Percentiles rank a stretch among this genome's conserved stretches.
Conservation (phyloP, 2,329 filamentous ascomycete genomes). For the Sclerotinia spermophila region DNA sequence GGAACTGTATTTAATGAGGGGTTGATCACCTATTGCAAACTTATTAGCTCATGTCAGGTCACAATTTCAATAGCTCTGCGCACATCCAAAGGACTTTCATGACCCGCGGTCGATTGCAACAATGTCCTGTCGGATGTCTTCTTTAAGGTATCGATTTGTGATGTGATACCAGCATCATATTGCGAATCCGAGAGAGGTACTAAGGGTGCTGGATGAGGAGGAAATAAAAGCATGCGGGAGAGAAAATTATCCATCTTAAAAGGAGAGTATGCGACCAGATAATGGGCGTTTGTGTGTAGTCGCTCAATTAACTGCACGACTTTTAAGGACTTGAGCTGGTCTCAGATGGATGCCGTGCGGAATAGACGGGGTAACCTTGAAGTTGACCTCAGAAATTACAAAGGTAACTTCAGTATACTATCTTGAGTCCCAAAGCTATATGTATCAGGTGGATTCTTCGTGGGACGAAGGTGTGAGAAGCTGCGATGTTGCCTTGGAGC, state of each 20-base stretch:
- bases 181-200: slow-evolving; percentile 38
- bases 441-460: background rate
- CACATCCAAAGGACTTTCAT: slow-evolving; percentile 41
- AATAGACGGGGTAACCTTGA: background rate
- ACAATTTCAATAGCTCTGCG: slow-evolving; percentile 15
- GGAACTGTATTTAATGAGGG: slow-evolving; percentile 56
- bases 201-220: slow-evolving; percentile 39
- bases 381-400: background rate
- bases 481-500: slow-evolving; percentile 16
- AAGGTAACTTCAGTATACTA: background rate
- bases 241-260: slow-evolving; percentile 38
- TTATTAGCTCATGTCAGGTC: slow-evolving; percentile 14
- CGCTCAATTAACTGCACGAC: background rate
- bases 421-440: background rate
- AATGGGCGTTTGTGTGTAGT: background rate
- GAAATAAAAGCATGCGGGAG: slow-evolving; percentile 40
- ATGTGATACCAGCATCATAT: slow-evolving; percentile 44
- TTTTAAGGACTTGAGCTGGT: background rate
- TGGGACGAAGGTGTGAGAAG: background rate
- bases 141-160: slow-evolving; percentile 40
- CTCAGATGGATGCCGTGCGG: background rate
- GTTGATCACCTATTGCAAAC: slow-evolving; percentile 39
- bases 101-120: slow-evolving; percentile 35
- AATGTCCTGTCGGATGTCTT: slow-evolving; percentile 38
- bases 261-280: slow-evolving; percentile 5